Evolutionary conservation across 192 early-diverging fungal species (phyloP), one percentile per base, ranked within the genome.

Genomic region (Phycomyces nitens): DNA sequence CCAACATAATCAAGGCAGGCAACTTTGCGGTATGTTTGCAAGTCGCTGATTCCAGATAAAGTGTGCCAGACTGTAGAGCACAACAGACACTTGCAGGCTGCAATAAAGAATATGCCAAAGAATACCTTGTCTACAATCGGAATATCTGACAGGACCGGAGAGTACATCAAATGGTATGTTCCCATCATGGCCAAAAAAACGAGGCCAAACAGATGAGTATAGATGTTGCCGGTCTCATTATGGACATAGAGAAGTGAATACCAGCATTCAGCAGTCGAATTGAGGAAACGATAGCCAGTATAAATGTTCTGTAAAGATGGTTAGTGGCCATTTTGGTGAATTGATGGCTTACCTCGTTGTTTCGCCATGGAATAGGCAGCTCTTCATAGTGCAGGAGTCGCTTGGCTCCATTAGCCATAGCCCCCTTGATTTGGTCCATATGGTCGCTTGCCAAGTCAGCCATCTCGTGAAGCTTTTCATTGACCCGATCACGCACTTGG

Each of bases 171-270:
- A 40, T 83, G 75, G 43, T 84, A 79, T 27, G 80, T 70, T 11
- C 80, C 82, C 5, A 87, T 62, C 9, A 69, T 73, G 21, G 85
- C 60, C 58, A 87, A 84, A 55, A 82, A 77, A 39, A 84, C 59
- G 41, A 85, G 82, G 15, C 82, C 85, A 34, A 85, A 47, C 1
- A 87, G 76, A 75, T 87, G 86, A 10, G 86, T 84, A 71, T 78
- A 87, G 56, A 87, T 87, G 64, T 87, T 87, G 26, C 83, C 82
- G 16, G 86, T 82, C 65, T 88, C 86, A 43, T 88, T 88, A 62
- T 88, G 86, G 43, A 86, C 22, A 40, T 84, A 84, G 29, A 86
- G 81, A 49, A 85, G 74, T n/a, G 85, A 85, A 57, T 78, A 56
- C 53, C 82, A 80, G 60, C 83, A 87, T 55, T 75, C 74, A 4